Percentiles rank a stretch among this genome's conserved stretches.
phyloP scores from a whole-genome alignment of 805 yeast species.

The Zygosaccharomyces lentus region DNA sequence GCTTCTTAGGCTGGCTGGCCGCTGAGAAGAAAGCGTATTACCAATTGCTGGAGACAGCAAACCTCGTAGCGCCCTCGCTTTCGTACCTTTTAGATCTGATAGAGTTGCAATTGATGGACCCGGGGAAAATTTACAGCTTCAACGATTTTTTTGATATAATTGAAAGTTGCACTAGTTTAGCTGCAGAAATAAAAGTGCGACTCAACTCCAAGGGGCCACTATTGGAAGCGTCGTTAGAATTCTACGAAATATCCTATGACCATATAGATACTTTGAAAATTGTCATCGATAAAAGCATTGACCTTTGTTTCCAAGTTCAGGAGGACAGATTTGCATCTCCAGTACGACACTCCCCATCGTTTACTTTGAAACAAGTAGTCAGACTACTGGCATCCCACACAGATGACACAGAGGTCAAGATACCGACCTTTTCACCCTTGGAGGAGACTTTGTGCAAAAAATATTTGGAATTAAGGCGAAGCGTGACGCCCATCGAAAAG shows the following conservation, averaged over 20 bases:
- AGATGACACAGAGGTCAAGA: constrained; percentile 28
- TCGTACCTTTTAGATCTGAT: constrained; percentile 36
- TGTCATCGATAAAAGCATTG: constrained; percentile 38
- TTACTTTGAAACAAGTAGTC: constrained; percentile 35
- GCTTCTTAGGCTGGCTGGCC: constrained; percentile 32
- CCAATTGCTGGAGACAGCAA: constrained; percentile 32
- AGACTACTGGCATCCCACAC: constrained; percentile 30
- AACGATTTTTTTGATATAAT: constrained; percentile 29
- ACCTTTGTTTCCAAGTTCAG: constrained; percentile 37
- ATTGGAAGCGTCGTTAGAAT: constrained; percentile 42
- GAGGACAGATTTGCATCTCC: constrained; percentile 41
- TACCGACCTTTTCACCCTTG: constrained; percentile 40
- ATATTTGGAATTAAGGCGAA: constrained; percentile 40
- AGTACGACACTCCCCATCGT: constrained; percentile 37
- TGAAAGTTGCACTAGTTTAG: constrained; percentile 29
- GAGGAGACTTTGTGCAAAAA: constrained; percentile 41
- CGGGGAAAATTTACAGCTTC: constrained; percentile 5
- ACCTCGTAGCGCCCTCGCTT: constrained; percentile 36
- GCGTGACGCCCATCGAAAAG: constrained; percentile 49
- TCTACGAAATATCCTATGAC: constrained; percentile 39
- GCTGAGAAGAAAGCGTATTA: constrained; percentile 35
- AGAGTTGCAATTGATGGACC: constrained; percentile 26
- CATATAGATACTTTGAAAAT: constrained; percentile 42
- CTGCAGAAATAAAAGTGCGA: constrained; percentile 21
- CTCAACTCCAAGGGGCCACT: constrained; percentile 31